Evolutionary conservation across 306 rosid genomes (phyloP), one percentile per base, ranked within the genome.

Genomic region (Cucurbita ficifolia): DNA sequence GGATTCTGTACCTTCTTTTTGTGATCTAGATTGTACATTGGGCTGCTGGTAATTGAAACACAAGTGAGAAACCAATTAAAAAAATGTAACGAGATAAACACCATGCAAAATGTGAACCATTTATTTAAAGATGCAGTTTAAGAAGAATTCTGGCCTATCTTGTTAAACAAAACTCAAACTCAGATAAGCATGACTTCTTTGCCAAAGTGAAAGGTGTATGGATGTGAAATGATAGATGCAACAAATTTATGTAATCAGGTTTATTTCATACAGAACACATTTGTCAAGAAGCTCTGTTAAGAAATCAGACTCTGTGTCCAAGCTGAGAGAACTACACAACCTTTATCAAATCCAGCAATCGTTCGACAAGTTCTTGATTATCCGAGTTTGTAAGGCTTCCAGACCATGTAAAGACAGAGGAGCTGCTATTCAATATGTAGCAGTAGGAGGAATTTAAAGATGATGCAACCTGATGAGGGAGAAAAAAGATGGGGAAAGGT

Each of bases 361-460:
- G 88, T 76, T 95, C 99, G 70, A 82, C 83, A 70, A 95, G 87
- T 78, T 89, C 99, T 45, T 89, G 97, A 73, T 86, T 77, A 73
- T 95, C 91, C 12, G 96, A 19, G 72, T 72, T 85, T 60, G 97
- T 77, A 56, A 89, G 82, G 83, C 85, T 79, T 82, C 99, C 99
- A 24, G 84, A 77, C 99, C 99, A 95, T 35, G 89, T 83, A 86
- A 86, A 87, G 84, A 88, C 75, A 33, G 86, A 78, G 72, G 89
- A 50, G 52, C 87, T 95, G 58, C 79, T 80, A 74, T 95, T 96
- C 78, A 95, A 80, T 83, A 95, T 87, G 86, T 85, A 84, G 82
- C 91, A 91, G 82, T 95, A 86, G 17, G 92, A 82, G 49, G 99
- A 95, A 84, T 91, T 95, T 92, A 95, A 89, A 82, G 99, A 91